These are phyloP conservation scores for Fragilariopsis cylindrus DNA, from an alignment of 108 stramenopile species.

Conservation along the genomic window DNA sequence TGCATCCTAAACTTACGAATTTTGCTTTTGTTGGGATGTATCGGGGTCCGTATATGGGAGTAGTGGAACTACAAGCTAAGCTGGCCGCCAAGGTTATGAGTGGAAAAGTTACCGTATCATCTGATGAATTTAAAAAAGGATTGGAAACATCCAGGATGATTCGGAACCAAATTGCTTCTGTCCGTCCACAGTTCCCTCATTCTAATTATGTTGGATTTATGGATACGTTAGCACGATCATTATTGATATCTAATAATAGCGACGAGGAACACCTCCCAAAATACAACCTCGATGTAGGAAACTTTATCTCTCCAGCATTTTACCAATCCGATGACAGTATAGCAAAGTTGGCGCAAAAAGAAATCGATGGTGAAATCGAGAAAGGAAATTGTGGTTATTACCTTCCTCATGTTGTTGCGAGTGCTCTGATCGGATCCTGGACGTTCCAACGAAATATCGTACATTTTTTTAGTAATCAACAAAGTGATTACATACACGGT, in stretches of 20 bases:
- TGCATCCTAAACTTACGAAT: slow-evolving; percentile 60
- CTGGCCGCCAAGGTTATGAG: slow-evolving; percentile 48
- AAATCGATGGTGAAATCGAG: slow-evolving; percentile 39
- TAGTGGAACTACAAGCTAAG: slow-evolving; percentile 66
- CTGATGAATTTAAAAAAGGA: slow-evolving; percentile 28
- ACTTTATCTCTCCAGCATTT: slow-evolving; percentile 53
- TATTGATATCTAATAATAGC: slow-evolving; percentile 21
- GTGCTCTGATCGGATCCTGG: slow-evolving; percentile 61
- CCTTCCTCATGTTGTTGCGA: slow-evolving; percentile 46
- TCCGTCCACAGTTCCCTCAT: slow-evolving; percentile 65
- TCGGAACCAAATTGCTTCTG: slow-evolving; percentile 33
- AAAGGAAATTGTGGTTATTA: slow-evolving; percentile 25
- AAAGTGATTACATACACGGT: slow-evolving; percentile 25
- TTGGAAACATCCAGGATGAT: slow-evolving; percentile 41
- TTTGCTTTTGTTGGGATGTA: slow-evolving; percentile 72
- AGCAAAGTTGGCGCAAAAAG: slow-evolving; percentile 29
- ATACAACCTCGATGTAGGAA: slow-evolving; percentile 31
- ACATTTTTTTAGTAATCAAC: slow-evolving; percentile 29
- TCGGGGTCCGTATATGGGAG: slow-evolving; percentile 69
- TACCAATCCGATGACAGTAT: slow-evolving; percentile 41
- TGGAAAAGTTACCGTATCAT: slow-evolving; percentile 30
- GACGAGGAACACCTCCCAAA: slow-evolving; percentile 17
- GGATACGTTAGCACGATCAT: slow-evolving; percentile 45
- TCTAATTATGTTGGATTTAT: slow-evolving; percentile 60
- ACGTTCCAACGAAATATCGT: slow-evolving; percentile 56